Evolutionary conservation across 495 filamentous ascomycete genomes (phyloP).

Genomic region (Amorphotheca resinae): DNA sequence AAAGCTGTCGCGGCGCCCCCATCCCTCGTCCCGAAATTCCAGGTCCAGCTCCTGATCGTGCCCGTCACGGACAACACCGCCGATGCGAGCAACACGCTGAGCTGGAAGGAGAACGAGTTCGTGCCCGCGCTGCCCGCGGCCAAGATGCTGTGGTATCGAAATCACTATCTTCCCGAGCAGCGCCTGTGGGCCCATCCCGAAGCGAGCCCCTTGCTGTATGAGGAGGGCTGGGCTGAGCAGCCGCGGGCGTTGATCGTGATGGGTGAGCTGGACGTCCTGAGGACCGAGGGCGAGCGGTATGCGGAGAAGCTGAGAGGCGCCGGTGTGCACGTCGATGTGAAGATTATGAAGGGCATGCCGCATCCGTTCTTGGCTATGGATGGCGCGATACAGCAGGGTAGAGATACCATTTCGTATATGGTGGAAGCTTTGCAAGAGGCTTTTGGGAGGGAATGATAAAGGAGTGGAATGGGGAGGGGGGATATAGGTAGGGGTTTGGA

Average conservation of each 20-base stretch:
- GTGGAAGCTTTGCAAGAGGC: constrained; percentile 35
- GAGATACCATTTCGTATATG: constrained; percentile 39
- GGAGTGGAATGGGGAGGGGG: background rate
- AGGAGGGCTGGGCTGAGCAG: constrained; percentile 31
- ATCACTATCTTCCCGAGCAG: constrained; percentile 40
- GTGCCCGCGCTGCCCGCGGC: constrained; percentile 36
- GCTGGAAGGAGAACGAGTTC: constrained; percentile 37
- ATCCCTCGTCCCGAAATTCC: constrained; percentile 24
- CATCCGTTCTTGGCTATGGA: constrained; percentile 55
- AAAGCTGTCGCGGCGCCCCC: constrained; percentile 34
- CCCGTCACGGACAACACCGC: constrained; percentile 48
- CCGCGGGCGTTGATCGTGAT: constrained; percentile 41
- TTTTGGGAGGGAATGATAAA: constrained; percentile 14
- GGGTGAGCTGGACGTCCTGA: constrained; percentile 43
- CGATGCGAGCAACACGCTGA: constrained; percentile 28
- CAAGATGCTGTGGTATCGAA: constrained; percentile 49
- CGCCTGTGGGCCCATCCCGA: constrained; percentile 36
- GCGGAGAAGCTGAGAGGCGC: constrained; percentile 34
- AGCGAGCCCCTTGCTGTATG: constrained; percentile 41
- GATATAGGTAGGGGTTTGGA: too few species aligned
- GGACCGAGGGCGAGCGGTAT: constrained; percentile 40
- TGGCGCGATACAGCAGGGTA: constrained; percentile 38
- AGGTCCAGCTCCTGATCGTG: constrained; percentile 40
- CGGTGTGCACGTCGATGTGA: constrained; percentile 36
- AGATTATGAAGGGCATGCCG: constrained; percentile 47